phyloP scores from a whole-genome alignment of 805 yeast species.

The Metschnikowia drakensbergensis region DNA sequence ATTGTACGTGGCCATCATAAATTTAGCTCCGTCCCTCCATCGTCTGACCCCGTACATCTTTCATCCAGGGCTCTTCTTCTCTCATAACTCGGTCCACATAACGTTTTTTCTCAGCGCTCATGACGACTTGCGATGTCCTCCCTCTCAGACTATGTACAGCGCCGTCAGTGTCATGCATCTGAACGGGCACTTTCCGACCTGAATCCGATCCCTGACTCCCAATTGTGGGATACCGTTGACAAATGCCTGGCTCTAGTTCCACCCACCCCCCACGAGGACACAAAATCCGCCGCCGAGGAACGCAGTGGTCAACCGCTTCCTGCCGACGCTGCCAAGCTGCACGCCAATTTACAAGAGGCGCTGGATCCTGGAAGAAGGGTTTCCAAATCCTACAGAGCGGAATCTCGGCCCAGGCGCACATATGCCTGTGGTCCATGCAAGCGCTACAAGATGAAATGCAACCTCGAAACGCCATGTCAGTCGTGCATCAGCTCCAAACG shows the following conservation, averaged over 20 bases:
- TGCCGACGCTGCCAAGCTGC: not conserved
- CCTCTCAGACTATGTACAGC: constrained; percentile 1
- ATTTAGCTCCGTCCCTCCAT: not conserved
- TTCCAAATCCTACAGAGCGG: not conserved
- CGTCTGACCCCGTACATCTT: not conserved
- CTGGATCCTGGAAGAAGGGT: not conserved
- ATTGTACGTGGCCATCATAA: constrained; percentile 2
- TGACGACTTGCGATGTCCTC: constrained; percentile 1
- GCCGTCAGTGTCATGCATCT: not conserved
- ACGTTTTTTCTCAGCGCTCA: not conserved
- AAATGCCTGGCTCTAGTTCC: not conserved
- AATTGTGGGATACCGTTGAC: not conserved
- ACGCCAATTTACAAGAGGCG: not conserved
- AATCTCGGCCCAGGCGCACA: constrained; percentile 36
- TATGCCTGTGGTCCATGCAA: constrained; percentile 57
- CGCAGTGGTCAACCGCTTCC: not conserved
- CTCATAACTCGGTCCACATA: not conserved
- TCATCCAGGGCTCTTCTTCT: not conserved
- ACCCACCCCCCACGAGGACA: not conserved
- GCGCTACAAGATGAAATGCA: constrained; percentile 51
- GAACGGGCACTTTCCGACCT: not conserved
- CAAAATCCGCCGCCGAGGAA: not conserved
- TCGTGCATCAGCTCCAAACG: constrained; percentile 41
- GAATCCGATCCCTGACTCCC: not conserved
- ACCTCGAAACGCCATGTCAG: constrained; percentile 45